Conservation (phyloP, 2,329 filamentous ascomycete species). For the Monilinia fructicola region DNA sequence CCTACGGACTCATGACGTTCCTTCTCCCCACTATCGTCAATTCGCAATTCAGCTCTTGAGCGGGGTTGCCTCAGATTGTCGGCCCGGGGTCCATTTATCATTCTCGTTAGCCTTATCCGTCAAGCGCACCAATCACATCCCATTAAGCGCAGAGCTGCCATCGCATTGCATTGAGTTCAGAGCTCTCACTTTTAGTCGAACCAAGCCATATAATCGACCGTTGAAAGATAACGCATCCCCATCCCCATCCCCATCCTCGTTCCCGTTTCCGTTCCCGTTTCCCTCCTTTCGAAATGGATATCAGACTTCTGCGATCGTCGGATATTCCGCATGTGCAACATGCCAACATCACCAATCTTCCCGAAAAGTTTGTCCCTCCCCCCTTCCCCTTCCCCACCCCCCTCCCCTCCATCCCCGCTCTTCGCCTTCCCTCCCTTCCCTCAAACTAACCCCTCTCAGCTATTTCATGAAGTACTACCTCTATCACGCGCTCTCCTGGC, state of each 20-base stretch:
- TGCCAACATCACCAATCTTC: conserved; percentile 97
- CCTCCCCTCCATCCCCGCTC: background rate
- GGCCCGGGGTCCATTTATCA: conserved; percentile 14
- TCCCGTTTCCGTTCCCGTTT: conserved; percentile 13
- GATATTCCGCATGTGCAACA: conserved; percentile 93
- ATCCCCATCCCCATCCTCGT: background rate
- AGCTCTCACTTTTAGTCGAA: background rate
- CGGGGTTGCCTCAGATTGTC: background rate
- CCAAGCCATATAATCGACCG: background rate
- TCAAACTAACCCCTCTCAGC: conserved; percentile 35
- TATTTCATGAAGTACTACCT: conserved; percentile 99
- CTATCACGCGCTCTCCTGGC: conserved; percentile 98
- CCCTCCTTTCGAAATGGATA: conserved; percentile 66
- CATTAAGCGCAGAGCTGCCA: background rate
- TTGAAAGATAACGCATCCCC: background rate
- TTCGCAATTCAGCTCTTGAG: conserved; percentile 1
- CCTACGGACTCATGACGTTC: too few relatives aligned
- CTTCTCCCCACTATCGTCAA: background rate
- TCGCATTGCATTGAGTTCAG: background rate
- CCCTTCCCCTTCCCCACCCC: background rate
- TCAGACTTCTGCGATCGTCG: conserved; percentile 77
- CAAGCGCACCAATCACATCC: conserved; percentile 6
- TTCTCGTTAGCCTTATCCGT: background rate
- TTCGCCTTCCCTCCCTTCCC: background rate
- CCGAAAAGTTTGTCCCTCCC: conserved; percentile 65